Percentiles rank a stretch among this genome's conserved stretches.
phyloP scores from a whole-genome alignment of 2,329 filamentous ascomycete genomes.

The Fusarium verrucosum region DNA sequence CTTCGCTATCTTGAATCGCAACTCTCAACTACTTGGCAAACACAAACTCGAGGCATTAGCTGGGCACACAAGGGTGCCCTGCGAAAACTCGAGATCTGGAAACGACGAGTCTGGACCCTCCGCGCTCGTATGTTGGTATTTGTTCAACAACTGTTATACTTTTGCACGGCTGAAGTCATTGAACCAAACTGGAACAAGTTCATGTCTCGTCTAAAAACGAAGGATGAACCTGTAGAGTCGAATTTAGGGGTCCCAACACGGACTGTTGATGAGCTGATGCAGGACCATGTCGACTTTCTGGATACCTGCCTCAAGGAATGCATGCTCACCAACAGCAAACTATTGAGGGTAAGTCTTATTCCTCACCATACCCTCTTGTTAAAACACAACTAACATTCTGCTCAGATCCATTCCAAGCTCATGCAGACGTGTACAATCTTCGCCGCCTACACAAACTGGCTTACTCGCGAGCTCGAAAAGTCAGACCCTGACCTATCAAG shows the following conservation, averaged over 20 bases:
- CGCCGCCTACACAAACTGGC: constrained; percentile 85
- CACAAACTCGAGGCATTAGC: constrained; percentile 80
- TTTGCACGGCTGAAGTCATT: constrained; percentile 95
- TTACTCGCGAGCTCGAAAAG: constrained; percentile 84
- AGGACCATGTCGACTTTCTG: constrained; percentile 97
- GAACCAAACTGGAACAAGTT: constrained; percentile 97
- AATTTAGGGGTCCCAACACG: constrained; percentile 56
- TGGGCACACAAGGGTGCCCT: constrained; percentile 86
- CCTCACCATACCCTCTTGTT: neutral
- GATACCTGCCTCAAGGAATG: constrained; percentile 98
- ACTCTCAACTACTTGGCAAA: constrained; percentile 87
- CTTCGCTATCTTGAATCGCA: constrained; percentile 89
- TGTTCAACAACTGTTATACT: constrained; percentile 95
- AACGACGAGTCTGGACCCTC: constrained; percentile 89
- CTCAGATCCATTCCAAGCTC: constrained; percentile 93
- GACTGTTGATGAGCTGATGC: constrained; percentile 98
- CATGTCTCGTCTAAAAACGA: constrained; percentile 82
- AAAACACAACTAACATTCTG: constrained; percentile 18
- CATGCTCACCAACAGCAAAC: constrained; percentile 97
- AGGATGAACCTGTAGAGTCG: constrained; percentile 54
- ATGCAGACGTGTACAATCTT: constrained; percentile 97
- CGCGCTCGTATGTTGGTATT: constrained; percentile 96
- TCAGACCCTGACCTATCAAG: constrained; percentile 80
- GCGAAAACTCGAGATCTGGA: constrained; percentile 85
- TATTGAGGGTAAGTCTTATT: constrained; percentile 75